Percentiles rank a stretch among this genome's conserved stretches.
These are phyloP conservation scores for Ulota crispa DNA, from an alignment of 225 moss, liverwort and hornwort genomes.

Conservation along the genomic window DNA sequence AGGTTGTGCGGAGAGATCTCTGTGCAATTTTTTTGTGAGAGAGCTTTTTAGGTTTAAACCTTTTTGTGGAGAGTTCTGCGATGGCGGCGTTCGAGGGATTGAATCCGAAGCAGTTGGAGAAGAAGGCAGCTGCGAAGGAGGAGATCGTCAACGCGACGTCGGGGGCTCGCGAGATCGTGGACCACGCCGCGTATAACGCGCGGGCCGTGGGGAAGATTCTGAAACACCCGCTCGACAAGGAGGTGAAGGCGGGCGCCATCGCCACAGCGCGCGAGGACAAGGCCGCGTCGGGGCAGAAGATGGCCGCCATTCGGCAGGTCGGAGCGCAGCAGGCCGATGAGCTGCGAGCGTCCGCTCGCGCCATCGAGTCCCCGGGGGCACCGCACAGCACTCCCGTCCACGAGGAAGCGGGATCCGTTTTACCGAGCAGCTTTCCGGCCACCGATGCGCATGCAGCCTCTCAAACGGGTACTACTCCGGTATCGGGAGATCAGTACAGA, in stretches of 20 bases:
- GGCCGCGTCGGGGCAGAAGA: slow-evolving; percentile 35
- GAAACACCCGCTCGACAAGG: slow-evolving; percentile 58
- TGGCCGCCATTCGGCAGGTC: slow-evolving; percentile 44
- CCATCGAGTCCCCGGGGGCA: neutral
- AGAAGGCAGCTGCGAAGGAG: slow-evolving; percentile 57
- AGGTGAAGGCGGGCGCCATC: slow-evolving; percentile 38
- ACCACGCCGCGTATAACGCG: slow-evolving; percentile 53
- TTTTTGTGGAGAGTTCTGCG: neutral
- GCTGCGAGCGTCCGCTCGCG: slow-evolving; percentile 13
- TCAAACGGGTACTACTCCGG: neutral
- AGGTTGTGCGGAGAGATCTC: neutral
- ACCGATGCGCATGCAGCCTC: neutral
- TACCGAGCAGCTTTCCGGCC: neutral
- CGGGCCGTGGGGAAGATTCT: slow-evolving; percentile 54
- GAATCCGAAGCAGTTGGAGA: slow-evolving; percentile 42
- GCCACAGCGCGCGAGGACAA: slow-evolving; percentile 56
- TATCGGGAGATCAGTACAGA: neutral
- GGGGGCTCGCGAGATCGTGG: slow-evolving; percentile 68
- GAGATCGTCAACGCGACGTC: slow-evolving; percentile 61
- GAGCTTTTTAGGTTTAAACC: neutral
- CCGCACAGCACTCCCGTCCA: neutral
- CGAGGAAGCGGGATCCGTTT: neutral
- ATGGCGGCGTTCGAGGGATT: slow-evolving; percentile 24
- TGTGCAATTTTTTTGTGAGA: no score
- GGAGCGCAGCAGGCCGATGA: slow-evolving; percentile 58